phyloP scores from a whole-genome alignment of 305 asterid genomes.

The Solanum hybrid region DNA sequence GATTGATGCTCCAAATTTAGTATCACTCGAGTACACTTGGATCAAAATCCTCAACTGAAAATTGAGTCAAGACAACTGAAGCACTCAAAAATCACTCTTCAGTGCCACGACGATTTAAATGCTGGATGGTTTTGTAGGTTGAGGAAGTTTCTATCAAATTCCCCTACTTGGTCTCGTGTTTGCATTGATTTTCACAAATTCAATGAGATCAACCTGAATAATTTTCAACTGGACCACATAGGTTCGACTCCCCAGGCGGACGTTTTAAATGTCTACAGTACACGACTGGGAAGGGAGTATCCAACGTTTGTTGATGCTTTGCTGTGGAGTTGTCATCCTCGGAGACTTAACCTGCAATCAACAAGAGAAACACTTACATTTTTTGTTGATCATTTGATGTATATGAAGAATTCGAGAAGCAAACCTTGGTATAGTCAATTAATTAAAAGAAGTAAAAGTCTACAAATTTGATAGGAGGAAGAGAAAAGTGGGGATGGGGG shows the following conservation, averaged over 20 bases:
- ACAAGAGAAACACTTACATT: background rate
- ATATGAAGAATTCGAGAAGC: background rate
- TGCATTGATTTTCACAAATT: too few species aligned
- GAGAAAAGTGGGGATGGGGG: background rate
- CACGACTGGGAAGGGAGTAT: too few species aligned
- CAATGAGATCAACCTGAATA: too few species aligned
- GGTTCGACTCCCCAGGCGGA: too few species aligned
- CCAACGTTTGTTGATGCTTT: too few species aligned
- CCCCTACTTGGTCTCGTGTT: too few species aligned
- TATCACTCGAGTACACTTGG: background rate
- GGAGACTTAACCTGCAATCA: background rate
- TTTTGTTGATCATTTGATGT: background rate
- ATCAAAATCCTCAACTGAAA: background rate
- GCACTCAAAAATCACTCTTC: background rate
- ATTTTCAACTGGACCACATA: too few species aligned
- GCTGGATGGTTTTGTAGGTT: background rate
- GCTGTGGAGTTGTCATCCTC: background rate
- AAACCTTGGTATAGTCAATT: background rate
- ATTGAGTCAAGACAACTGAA: background rate
- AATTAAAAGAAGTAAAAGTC: too few species aligned
- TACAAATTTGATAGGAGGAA: background rate
- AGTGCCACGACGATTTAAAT: background rate
- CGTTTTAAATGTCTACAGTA: too few species aligned
- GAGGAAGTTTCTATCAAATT: too few species aligned
- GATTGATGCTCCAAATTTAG: background rate